Evolutionary conservation across 2,329 filamentous ascomycete genomes (phyloP).

Genomic region (Rutstroemia sp.): DNA sequence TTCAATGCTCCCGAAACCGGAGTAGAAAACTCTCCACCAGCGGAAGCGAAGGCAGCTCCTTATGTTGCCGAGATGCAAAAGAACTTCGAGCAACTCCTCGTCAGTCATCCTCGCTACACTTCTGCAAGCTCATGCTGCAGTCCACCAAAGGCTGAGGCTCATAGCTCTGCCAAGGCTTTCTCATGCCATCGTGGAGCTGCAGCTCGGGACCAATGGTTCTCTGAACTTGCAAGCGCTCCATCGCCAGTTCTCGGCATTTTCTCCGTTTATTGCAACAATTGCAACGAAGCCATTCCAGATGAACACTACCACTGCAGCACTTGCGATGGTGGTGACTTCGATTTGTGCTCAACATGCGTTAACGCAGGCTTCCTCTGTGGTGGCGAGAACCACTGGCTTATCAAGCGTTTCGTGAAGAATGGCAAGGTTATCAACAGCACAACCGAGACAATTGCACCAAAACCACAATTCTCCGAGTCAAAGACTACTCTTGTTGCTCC

Average conservation of each 20-base stretch:
- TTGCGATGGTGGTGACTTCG: constrained; percentile 90
- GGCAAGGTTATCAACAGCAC: constrained; percentile 78
- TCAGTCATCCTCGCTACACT: constrained; percentile 9
- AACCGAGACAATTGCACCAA: constrained; percentile 68
- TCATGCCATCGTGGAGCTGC: constrained; percentile 22
- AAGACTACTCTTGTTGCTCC: constrained; percentile 23
- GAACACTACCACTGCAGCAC: constrained; percentile 91
- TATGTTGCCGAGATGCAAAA: constrained; percentile 25
- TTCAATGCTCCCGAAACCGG: neutral
- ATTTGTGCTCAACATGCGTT: constrained; percentile 79
- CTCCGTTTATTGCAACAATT: constrained; percentile 91
- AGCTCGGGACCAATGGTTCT: constrained; percentile 30
- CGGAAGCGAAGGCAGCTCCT: neutral
- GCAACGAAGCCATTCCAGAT: constrained; percentile 68
- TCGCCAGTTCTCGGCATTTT: constrained; percentile 40
- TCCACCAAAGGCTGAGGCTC: neutral
- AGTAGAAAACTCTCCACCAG: neutral
- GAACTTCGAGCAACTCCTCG: constrained; percentile 24
- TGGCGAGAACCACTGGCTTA: constrained; percentile 80
- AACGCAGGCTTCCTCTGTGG: constrained; percentile 69
- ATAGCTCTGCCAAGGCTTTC: constrained; percentile 18
- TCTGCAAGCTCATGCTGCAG: neutral
- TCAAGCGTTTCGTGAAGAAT: constrained; percentile 77
- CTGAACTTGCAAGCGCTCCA: constrained; percentile 21
- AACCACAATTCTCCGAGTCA: constrained; percentile 17